Percentiles rank a stretch among this genome's conserved stretches.
phyloP scores from a whole-genome alignment of 768 basidiomycete species.

The Sistotremastrum niveocremeum region DNA sequence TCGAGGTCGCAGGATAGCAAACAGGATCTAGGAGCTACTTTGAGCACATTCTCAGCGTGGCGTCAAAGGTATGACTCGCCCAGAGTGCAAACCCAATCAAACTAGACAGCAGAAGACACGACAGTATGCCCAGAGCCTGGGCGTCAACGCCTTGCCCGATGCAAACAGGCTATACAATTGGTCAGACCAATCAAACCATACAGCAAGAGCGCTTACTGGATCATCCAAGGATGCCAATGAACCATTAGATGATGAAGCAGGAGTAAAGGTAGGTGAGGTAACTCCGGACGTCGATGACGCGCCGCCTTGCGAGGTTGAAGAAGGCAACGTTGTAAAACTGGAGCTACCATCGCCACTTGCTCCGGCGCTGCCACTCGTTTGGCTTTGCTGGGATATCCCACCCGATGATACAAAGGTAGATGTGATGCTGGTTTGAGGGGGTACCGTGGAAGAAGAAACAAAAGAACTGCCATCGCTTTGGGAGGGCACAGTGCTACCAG shows the following conservation, averaged over 20 bases:
- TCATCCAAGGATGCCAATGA: background rate
- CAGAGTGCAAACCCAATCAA: slow-evolving; percentile 50
- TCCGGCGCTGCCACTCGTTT: no score
- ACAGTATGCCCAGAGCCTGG: slow-evolving; percentile 45
- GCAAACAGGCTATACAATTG: slow-evolving; percentile 31
- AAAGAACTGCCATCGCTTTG: no score
- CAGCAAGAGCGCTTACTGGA: slow-evolving; percentile 1
- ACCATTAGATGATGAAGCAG: slow-evolving; percentile 7
- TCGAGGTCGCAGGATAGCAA: slow-evolving; percentile 54
- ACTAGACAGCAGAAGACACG: slow-evolving; percentile 43
- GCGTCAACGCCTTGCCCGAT: slow-evolving; percentile 54
- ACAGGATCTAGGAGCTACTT: slow-evolving; percentile 33
- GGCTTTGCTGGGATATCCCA: no score
- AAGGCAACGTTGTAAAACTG: no score
- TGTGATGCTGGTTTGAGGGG: no score
- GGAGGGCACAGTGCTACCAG: no score
- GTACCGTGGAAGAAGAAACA: no score
- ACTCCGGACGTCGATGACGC: no score
- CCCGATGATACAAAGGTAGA: no score
- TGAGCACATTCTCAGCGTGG: slow-evolving; percentile 1
- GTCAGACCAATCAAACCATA: background rate
- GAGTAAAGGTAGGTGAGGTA: background rate
- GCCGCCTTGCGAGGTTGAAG: no score
- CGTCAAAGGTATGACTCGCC: slow-evolving; percentile 31
- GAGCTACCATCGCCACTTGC: no score